phyloP scores from a whole-genome alignment of 2,329 filamentous ascomycete species.

The Venturia carpophila region DNA sequence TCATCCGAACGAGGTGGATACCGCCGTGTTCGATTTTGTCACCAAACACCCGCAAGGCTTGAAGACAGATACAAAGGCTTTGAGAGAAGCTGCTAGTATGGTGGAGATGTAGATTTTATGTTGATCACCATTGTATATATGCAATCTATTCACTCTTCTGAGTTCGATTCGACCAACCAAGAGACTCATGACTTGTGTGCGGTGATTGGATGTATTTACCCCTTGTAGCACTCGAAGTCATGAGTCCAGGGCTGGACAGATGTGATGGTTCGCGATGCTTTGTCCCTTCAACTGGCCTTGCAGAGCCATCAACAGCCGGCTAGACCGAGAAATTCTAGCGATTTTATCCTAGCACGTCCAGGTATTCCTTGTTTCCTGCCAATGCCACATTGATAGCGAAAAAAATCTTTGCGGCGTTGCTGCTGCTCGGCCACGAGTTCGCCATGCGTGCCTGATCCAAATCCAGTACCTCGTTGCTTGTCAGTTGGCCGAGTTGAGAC shows the following conservation, averaged over 20 bases:
- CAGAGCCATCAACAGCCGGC: too few species aligned
- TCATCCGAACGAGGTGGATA: conserved; percentile 39
- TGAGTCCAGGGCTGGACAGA: neutral
- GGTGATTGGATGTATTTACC: neutral
- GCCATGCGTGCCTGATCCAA: neutral
- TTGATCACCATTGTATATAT: neutral
- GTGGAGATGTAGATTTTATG: conserved; percentile 29
- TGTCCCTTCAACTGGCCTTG: neutral
- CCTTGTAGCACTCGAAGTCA: neutral
- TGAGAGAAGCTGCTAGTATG: conserved; percentile 49
- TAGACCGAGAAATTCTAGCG: too few species aligned
- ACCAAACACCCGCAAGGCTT: conserved; percentile 26
- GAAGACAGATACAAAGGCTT: conserved; percentile 43
- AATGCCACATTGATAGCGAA: too few species aligned
- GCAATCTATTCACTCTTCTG: neutral
- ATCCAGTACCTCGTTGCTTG: neutral
- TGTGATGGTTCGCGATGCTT: neutral
- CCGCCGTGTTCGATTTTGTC: conserved; percentile 29
- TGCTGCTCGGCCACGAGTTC: neutral
- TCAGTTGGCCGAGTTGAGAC: neutral
- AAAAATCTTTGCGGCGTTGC: neutral
- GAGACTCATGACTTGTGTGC: neutral
- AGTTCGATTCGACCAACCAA: neutral
- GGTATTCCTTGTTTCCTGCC: too few species aligned
- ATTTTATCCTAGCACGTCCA: too few species aligned